phyloP scores from a whole-genome alignment of 1,139 yeast species.

The Saccharomyces hybrid region DNA sequence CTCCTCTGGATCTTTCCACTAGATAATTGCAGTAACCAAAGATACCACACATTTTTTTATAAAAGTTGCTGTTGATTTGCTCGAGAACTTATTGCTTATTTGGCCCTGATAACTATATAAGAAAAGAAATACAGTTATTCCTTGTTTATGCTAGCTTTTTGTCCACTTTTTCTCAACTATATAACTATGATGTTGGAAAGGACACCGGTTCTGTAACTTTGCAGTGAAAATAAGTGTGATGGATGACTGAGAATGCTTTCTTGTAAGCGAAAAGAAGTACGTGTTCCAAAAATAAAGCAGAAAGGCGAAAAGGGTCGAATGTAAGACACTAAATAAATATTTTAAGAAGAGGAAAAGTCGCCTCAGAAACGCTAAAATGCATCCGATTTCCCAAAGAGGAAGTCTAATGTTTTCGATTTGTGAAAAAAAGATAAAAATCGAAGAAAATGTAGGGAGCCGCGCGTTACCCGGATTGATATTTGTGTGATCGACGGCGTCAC shows the following conservation, averaged over 20 bases:
- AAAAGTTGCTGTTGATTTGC: neutral
- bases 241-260: neutral
- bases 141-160: neutral
- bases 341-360: neutral
- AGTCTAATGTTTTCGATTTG: neutral
- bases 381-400: neutral
- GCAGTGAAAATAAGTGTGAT: neutral
- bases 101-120: neutral
- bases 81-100: neutral
- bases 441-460: neutral
- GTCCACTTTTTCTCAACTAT: neutral
- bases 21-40: conserved; percentile 96
- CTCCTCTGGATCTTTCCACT: conserved; percentile 87
- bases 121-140: neutral
- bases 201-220: neutral
- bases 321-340: neutral
- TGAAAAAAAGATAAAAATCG: neutral
- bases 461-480: neutral
- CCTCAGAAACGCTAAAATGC: neutral
- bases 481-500: neutral
- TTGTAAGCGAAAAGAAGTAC: neutral
- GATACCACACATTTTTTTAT: conserved; percentile 63
- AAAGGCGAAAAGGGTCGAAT: neutral
- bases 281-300: neutral
- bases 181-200: neutral